Base-by-base conservation (phyloP, 2,329 filamentous ascomycete species). In the Fonsecaea pugnacius region DNA sequence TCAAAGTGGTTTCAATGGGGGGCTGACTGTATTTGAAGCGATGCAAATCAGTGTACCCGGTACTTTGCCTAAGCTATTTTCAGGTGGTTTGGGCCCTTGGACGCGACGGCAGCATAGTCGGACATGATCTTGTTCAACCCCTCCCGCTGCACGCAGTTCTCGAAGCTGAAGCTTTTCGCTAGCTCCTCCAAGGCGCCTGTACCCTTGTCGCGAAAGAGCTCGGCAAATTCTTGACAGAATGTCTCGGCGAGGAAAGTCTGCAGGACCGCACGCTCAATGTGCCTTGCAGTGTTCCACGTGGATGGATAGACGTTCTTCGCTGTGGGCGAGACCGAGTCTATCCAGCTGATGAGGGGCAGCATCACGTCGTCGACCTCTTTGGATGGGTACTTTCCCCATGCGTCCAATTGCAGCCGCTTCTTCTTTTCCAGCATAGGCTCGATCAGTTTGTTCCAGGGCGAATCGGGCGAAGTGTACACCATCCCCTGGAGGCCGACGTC, bases 401-500 rank as follows among this genome's bases (percentile, higher is more conserved):
- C 80, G 70, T 87, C 85, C 1, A 87, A 75, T 27, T 83, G 82
- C 2, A 85, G 75, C 0, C 71, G 70, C 8, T 80, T 77, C 71
- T 88, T 87, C 76, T 86, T 87, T 54, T 81, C 78, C 0, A 87
- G 72, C 60, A 87, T 85, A 0, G 80, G 78, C 18, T 77, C 70
- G 48, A 87, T 79, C 2, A 81, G 79, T 24, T 77, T 76, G 72
- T 85, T 84, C 74, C 84, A 86, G 1, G 77, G 69, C 7, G 78
- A 80, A 10, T 80, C 72, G 0, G 81, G 79, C 36, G 76, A 75
- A 0, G 81, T 75, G 65, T 83, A 81, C 0, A 84, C 75, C 83
- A 86, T 85, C 5, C 83, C 84, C 72, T 85, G 83, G 51, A 83
- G 78, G 0, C 84, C 83, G 43, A 86, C 80, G 63, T 86, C 83